A percentile compares a stretch with the other conserved stretches of the same genome.
Conservation (phyloP, 2,329 filamentous ascomycete genomes). For the Colletotrichum sp. region DNA sequence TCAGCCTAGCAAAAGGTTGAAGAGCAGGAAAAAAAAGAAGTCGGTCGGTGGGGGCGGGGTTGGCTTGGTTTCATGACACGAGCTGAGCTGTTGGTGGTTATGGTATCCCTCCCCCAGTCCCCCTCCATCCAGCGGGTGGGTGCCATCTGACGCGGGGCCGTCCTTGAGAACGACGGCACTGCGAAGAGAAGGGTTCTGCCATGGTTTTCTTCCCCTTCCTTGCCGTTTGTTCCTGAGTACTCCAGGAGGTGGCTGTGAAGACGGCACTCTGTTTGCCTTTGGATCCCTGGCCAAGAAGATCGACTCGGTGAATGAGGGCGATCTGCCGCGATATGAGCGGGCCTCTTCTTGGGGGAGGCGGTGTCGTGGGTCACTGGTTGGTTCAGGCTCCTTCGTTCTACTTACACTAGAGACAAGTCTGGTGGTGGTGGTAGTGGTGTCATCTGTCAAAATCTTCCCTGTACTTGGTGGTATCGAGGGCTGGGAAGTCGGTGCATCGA, state of each 20-base stretch:
- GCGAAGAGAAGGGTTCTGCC: not conserved
- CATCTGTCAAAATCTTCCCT: not conserved
- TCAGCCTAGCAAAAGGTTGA: not conserved
- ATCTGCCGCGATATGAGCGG: slow-evolving; percentile 6
- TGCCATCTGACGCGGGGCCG: not conserved
- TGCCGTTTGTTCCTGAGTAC: not conserved
- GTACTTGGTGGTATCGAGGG: not conserved
- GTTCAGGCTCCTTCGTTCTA: not conserved
- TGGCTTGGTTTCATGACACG: slow-evolving; percentile 9
- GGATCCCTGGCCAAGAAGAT: not conserved
- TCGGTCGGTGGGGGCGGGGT: slow-evolving; percentile 5
- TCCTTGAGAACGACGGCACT: not conserved
- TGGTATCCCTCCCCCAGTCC: not conserved
- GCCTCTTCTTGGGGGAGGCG: not conserved
- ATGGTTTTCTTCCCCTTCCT: not conserved
- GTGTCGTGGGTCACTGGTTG: not conserved
- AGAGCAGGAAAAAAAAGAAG: not conserved
- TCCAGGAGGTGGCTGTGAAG: slow-evolving; percentile 15
- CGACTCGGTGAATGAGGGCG: not conserved
- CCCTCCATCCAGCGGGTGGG: not conserved
- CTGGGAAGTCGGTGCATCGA: not conserved
- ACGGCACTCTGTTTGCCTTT: not conserved
- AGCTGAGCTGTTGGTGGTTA: not conserved
- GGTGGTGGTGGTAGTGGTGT: not conserved
- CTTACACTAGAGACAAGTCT: not conserved